Evolutionary conservation across 352 stramenopile species (phyloP).

Genomic region (Phytophthora fragariae): DNA sequence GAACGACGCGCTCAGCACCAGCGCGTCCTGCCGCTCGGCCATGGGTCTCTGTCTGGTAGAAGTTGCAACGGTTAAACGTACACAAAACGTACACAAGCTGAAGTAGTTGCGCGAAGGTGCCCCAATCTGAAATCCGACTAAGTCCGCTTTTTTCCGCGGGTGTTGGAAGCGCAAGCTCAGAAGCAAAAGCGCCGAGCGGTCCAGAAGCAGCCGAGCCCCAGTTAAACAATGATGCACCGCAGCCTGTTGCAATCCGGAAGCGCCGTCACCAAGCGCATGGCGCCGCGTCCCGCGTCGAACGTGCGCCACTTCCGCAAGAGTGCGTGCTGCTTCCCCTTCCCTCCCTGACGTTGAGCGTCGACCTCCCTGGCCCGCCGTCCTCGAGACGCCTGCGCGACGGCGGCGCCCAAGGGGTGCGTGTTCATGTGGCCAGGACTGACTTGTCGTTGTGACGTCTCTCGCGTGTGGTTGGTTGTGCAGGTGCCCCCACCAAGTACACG

Average conservation of each 20-base stretch:
- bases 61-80: conserved; percentile 16
- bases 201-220: conserved; percentile 7
- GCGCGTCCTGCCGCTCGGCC: conserved; percentile 27
- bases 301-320: conserved; percentile 84
- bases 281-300: conserved; percentile 34
- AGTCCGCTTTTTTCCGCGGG: conserved; percentile 20
- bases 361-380: conserved; percentile 25
- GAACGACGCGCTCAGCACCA: conserved; percentile 60
- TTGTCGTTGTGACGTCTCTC: conserved; percentile 5
- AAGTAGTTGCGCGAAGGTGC: conserved; percentile 17
- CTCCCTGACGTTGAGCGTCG: no score
- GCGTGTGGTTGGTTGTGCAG: conserved; percentile 33
- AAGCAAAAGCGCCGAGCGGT: conserved; percentile 31
- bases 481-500: conserved; percentile 67
- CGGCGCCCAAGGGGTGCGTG: conserved; percentile 7
- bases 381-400: background rate
- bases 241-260: conserved; percentile 54
- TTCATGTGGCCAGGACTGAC: conserved; percentile 14
- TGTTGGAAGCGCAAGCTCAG: conserved; percentile 21
- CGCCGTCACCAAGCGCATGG: conserved; percentile 37
- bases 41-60: conserved; percentile 9
- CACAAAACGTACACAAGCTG: conserved; percentile 15
- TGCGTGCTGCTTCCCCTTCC: conserved; percentile 31
- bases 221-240: conserved; percentile 54
- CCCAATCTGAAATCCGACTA: background rate